phyloP scores from a whole-genome alignment of 2,329 filamentous ascomycete species.

The Verruconis gallopava region DNA sequence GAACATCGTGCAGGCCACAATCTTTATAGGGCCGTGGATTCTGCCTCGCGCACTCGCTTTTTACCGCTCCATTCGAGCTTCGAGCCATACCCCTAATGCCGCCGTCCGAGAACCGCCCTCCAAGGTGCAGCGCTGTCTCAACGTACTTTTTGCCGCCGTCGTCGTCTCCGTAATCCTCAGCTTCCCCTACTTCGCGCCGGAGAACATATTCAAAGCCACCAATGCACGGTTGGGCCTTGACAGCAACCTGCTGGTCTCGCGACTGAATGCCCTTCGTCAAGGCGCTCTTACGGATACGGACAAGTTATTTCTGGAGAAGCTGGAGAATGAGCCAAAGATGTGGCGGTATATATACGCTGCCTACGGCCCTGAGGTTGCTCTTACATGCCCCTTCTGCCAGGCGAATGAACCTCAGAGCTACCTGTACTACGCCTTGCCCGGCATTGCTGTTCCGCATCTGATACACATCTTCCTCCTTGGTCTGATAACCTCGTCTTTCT shows the following conservation, averaged over 20 bases:
- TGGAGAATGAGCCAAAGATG: slow-evolving; percentile 29
- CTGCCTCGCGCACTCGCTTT: slow-evolving; percentile 52
- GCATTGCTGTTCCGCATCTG: slow-evolving; percentile 64
- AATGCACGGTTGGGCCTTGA: slow-evolving; percentile 73
- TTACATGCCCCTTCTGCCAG: slow-evolving; percentile 70
- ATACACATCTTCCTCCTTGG: slow-evolving; percentile 62
- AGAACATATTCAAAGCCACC: slow-evolving; percentile 71
- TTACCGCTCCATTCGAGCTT: slow-evolving; percentile 43
- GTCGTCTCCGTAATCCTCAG: slow-evolving; percentile 46
- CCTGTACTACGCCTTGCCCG: slow-evolving; percentile 67
- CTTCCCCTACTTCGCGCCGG: slow-evolving; percentile 54
- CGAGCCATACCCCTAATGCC: slow-evolving; percentile 27
- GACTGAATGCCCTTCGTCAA: slow-evolving; percentile 46
- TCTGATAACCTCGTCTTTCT: slow-evolving; percentile 53
- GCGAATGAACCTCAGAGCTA: slow-evolving; percentile 57
- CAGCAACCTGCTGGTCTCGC: slow-evolving; percentile 71
- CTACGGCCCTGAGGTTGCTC: slow-evolving; percentile 62
- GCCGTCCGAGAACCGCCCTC: slow-evolving; percentile 44
- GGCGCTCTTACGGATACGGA: slow-evolving; percentile 46
- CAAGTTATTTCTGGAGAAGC: slow-evolving; percentile 50
- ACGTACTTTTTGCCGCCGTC: slow-evolving; percentile 44
- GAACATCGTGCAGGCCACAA: too few species aligned
- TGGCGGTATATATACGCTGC: slow-evolving; percentile 60
- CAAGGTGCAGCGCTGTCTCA: slow-evolving; percentile 43
- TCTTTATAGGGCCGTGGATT: slow-evolving; percentile 56